Percentiles rank a stretch among this genome's conserved stretches.
These are phyloP conservation scores for Leccinum pseudoinsigne DNA, from an alignment of 1,284 basidiomycete genomes.

Conservation along the genomic window DNA sequence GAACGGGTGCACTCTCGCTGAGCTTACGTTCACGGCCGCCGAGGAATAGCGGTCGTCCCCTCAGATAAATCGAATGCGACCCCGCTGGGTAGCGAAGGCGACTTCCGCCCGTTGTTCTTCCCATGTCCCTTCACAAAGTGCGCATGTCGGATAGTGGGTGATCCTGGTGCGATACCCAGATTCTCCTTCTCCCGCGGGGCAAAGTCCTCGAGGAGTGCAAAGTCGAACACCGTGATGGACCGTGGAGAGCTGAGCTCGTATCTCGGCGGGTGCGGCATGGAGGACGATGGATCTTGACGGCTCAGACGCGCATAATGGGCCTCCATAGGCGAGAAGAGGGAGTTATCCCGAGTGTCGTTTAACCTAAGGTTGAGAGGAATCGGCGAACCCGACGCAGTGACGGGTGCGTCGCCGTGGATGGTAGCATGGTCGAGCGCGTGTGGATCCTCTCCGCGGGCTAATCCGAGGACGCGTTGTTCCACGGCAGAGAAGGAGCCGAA, in stretches of 20 bases:
- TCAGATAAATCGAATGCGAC: conserved; percentile 27
- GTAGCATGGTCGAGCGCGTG: conserved; percentile 19
- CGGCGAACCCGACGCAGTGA: conserved; percentile 8
- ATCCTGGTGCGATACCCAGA: conserved; percentile 48
- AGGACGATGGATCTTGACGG: too few species aligned
- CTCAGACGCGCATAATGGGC: conserved; percentile 15
- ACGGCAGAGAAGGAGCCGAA: conserved; percentile 43
- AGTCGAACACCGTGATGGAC: too few species aligned
- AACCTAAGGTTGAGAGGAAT: conserved; percentile 34
- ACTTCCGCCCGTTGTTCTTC: conserved; percentile 9
- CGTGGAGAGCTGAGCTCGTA: too few species aligned
- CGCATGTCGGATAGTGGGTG: conserved; percentile 27
- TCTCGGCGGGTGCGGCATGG: too few species aligned
- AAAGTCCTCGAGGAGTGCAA: conserved; percentile 58
- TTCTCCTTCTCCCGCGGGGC: conserved; percentile 68
- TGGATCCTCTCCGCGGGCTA: conserved; percentile 40
- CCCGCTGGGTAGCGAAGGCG: conserved; percentile 9
- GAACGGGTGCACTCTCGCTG: conserved; percentile 73
- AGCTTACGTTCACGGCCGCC: conserved; percentile 74
- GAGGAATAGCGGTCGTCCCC: conserved; percentile 21
- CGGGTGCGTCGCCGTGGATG: conserved; percentile 15
- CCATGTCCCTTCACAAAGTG: conserved; percentile 6
- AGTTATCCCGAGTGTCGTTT: conserved; percentile 47
- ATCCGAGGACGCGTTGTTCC: conserved; percentile 46
- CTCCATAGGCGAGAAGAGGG: conserved; percentile 41